Conservation (phyloP, 2,329 filamentous ascomycete species). For the Aspergillus sp. region DNA sequence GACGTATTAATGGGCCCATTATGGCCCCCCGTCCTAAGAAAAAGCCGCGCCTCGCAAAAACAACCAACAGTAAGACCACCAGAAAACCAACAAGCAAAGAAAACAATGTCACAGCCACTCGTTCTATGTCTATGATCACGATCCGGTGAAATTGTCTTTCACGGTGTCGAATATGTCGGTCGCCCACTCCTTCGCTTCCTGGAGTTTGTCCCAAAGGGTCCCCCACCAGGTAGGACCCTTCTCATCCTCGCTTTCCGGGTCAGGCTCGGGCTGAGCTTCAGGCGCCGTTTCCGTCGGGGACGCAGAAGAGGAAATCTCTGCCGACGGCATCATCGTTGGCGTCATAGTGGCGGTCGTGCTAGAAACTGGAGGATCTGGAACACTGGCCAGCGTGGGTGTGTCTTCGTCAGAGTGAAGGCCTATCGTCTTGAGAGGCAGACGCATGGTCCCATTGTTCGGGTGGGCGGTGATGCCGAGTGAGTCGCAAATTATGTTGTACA, state of each 20-base stretch:
- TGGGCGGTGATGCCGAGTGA: constrained; percentile 72
- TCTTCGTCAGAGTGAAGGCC: constrained; percentile 49
- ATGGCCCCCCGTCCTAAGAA: background rate
- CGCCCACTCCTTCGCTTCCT: constrained; percentile 41
- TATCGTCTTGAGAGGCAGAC: constrained; percentile 47
- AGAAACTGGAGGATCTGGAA: constrained; percentile 36
- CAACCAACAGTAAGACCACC: background rate
- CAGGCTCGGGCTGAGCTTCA: constrained; percentile 4
- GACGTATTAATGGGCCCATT: background rate
- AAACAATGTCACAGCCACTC: background rate
- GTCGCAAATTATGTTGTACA: constrained; percentile 94
- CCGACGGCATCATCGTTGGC: background rate
- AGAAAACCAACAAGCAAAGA: background rate
- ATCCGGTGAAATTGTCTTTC: constrained; percentile 28
- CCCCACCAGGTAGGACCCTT: constrained; percentile 35
- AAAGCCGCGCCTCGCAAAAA: constrained; percentile 1
- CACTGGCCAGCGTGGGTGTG: constrained; percentile 32
- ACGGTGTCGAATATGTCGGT: constrained; percentile 33
- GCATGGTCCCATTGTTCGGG: constrained; percentile 84
- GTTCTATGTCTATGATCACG: constrained; percentile 9
- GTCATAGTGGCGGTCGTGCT: background rate
- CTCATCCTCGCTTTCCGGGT: constrained; percentile 24
- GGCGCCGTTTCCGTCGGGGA: background rate
- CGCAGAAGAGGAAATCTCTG: background rate
- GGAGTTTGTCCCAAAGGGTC: constrained; percentile 37